Percentiles rank a stretch among this genome's conserved stretches.
phyloP scores from a whole-genome alignment of 129 eudicot genomes.

The Tagetes patula region DNA sequence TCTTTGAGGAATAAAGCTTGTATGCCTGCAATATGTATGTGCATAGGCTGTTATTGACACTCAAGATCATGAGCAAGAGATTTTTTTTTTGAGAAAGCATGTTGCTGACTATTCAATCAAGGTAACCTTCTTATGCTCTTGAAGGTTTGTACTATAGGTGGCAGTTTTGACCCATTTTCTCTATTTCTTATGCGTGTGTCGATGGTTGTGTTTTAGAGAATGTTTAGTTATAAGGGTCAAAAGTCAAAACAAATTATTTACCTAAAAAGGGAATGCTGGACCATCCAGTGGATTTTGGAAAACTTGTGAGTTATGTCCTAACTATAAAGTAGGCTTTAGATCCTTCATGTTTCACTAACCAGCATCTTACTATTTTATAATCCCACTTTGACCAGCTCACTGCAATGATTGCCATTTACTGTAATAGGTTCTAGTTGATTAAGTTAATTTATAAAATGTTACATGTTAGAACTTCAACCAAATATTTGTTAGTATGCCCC shows the following conservation, averaged over 20 bases:
- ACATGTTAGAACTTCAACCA: neutral
- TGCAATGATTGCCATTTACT: neutral
- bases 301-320: neutral
- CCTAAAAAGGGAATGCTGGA: neutral
- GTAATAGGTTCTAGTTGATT: neutral
- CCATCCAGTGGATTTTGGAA: neutral
- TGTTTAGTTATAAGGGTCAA: no score
- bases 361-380: neutral
- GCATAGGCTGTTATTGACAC: conserved; percentile 50
- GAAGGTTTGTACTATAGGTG: neutral
- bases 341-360: neutral
- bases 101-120: conserved; percentile 72
- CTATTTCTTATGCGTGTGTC: neutral
- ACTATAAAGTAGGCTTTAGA: neutral
- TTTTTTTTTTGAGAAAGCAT: conserved; percentile 61
- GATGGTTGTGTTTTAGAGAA: neutral
- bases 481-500: neutral
- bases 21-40: neutral
- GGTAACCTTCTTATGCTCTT: conserved; percentile 36
- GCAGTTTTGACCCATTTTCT: neutral
- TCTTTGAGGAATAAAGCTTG: conserved; percentile 1
- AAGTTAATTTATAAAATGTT: neutral
- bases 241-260: neutral
- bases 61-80: conserved; percentile 77
- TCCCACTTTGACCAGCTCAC: neutral